Evolutionary conservation across 2,329 filamentous ascomycete species (phyloP), one percentile per base, ranked within the genome.

Genomic region (Exophiala dermatitidis): DNA sequence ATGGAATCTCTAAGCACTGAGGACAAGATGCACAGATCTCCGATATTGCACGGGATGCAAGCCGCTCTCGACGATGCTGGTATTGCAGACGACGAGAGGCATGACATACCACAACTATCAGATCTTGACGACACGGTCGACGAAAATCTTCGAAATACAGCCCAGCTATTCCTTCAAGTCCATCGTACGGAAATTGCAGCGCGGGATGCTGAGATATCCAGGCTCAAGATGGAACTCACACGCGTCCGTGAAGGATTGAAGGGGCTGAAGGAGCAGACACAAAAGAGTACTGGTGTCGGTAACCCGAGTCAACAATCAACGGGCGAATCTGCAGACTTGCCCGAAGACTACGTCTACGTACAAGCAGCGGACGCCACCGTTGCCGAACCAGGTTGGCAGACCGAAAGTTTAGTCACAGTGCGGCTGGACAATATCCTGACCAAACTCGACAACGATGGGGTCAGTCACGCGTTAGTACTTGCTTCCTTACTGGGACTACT

Each of bases 181-280:
- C 49, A 56, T 41, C 53, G 53, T 5, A 33, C 46, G 12, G 53
- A 56, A 47, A 34, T 56, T 12, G 48, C 48, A n/a, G 32, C 46
- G 8, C 33, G 53, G 37, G 53, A 56, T 26, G 19, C 28, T 10
- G 44, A 52, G 12, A 56, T 56, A 9, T 10, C 28, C 4, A 41
- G 36, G 7, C 53, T 56, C 29, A 48, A 46, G 26, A 40, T 36
- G 9, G 53, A 55, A 31, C 32, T 55, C 19, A 12, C 30, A 12
- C 36, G 32, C 3, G 29, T 52, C 9, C 43, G 44, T 31, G 50
- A 53, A 40, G 40, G 32, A 26, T n/a, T 53, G 2, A 48, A 45
- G 32, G 50, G 37, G 9, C 28, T 46, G 28, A 29, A 52, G n/a
- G 19, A 19, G 38, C 6, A 28, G 32, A 36, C 4, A 32, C 30